Evolutionary conservation across 2,329 filamentous ascomycete species (phyloP).

Genomic region (Periconia sp.): DNA sequence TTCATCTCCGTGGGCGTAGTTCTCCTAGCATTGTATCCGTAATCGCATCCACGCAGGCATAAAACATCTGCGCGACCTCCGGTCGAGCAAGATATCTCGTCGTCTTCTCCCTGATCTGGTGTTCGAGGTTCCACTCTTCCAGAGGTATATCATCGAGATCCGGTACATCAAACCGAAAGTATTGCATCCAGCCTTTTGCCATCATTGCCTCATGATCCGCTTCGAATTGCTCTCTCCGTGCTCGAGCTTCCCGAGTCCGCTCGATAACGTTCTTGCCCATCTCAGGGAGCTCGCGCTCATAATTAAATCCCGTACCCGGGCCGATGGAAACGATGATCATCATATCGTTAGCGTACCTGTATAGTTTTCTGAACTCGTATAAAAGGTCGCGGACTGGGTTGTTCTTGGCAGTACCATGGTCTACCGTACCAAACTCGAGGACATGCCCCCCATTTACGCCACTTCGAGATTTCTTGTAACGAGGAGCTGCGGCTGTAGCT

Average conservation of each 20-base stretch:
- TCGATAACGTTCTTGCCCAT: slow-evolving; percentile 35
- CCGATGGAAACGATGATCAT: slow-evolving; percentile 40
- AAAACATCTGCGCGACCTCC: slow-evolving; percentile 31
- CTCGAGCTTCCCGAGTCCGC: slow-evolving; percentile 22
- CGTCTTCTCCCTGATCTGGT: slow-evolving; percentile 35
- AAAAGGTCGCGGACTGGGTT: slow-evolving; percentile 38
- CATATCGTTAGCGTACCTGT: slow-evolving; percentile 37
- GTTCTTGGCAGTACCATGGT: slow-evolving; percentile 39
- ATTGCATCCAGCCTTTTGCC: slow-evolving; percentile 38
- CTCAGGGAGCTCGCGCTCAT: slow-evolving; percentile 23
- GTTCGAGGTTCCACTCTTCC: slow-evolving; percentile 36
- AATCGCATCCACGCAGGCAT: slow-evolving; percentile 38
- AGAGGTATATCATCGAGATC: slow-evolving; percentile 33
- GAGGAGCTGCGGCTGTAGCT: slow-evolving; percentile 29
- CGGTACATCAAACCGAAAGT: slow-evolving; percentile 39
- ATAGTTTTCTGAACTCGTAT: slow-evolving; percentile 39
- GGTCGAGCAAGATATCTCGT: slow-evolving; percentile 29
- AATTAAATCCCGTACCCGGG: slow-evolving; percentile 28
- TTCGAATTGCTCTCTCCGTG: slow-evolving; percentile 30
- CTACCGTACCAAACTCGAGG: slow-evolving; percentile 36
- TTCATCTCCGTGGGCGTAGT: too few relatives aligned
- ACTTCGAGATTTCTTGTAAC: slow-evolving; percentile 24
- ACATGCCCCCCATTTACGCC: slow-evolving; percentile 23
- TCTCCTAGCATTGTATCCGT: too few relatives aligned
- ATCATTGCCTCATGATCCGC: slow-evolving; percentile 30